Evolutionary conservation across 1,139 yeast genomes (phyloP).

Genomic region (Taphrina flavorubra): DNA sequence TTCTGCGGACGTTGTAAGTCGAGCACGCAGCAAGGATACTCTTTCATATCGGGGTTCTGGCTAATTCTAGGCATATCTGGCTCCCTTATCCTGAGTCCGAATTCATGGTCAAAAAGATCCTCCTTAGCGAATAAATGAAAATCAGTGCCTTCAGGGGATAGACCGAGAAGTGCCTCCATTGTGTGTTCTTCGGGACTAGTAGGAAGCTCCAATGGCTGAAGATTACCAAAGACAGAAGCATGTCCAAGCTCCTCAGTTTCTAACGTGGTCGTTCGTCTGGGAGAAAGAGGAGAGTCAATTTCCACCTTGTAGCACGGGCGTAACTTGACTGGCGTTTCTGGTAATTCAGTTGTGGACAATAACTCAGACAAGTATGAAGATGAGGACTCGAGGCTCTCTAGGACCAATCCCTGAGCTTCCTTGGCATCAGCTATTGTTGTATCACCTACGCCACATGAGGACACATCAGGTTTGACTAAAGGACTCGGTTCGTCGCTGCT

Average conservation of each 20-base stretch:
- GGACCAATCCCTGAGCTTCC: not conserved
- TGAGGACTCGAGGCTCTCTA: slow-evolving; percentile 3
- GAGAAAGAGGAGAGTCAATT: slow-evolving; percentile 12
- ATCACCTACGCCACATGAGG: not conserved
- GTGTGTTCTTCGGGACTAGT: slow-evolving; percentile 4
- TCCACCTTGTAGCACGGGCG: not conserved
- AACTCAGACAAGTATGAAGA: not conserved
- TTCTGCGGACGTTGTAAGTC: not conserved
- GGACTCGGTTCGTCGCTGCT: not conserved
- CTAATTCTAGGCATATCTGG: not conserved
- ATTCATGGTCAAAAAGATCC: not conserved
- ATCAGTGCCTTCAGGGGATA: not conserved
- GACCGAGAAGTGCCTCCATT: not conserved
- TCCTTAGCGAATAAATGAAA: not conserved
- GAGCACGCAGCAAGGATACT: slow-evolving; percentile 2
- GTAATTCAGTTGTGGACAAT: not conserved
- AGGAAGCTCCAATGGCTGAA: not conserved
- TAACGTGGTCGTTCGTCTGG: not conserved
- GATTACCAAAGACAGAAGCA: not conserved
- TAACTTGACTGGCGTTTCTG: slow-evolving; percentile 1
- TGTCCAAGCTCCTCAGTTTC: not conserved
- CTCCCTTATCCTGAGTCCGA: not conserved
- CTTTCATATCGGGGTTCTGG: not conserved
- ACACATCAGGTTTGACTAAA: not conserved
- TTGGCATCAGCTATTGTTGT: not conserved